A percentile compares a stretch with the other conserved stretches of the same genome.
Evolutionary conservation across 495 filamentous ascomycete genomes (phyloP).

Genomic region (Lasiosphaeris hirsuta): DNA sequence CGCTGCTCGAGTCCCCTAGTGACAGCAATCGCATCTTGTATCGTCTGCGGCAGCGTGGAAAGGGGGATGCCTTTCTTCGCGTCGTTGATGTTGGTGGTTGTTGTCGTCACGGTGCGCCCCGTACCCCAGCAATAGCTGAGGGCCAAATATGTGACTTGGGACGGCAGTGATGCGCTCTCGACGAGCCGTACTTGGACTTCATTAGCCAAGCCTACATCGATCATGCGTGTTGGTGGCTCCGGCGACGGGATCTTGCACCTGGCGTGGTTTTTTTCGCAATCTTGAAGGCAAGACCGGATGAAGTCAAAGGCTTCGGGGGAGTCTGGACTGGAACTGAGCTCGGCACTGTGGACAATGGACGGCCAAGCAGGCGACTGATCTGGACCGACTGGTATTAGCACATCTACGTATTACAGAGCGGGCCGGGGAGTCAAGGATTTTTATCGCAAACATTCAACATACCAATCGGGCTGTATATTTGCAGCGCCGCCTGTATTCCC

Average conservation of each 20-base stretch:
- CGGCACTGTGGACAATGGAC: background rate
- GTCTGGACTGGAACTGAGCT: background rate
- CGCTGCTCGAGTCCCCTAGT: slow-evolving; percentile 15
- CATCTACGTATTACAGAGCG: background rate
- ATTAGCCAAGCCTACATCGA: background rate
- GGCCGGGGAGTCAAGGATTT: too few species aligned
- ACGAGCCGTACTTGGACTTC: background rate
- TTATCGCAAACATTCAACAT: background rate
- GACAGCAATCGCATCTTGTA: slow-evolving; percentile 21
- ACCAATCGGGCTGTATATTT: slow-evolving; percentile 4
- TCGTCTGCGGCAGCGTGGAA: background rate
- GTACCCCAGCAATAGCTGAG: slow-evolving; percentile 1
- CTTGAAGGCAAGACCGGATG: slow-evolving; percentile 1
- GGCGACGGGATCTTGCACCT: background rate
- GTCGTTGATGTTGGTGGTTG: background rate
- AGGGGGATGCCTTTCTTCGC: background rate
- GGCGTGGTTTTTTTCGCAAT: background rate
- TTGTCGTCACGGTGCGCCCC: background rate
- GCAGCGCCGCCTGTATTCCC: background rate
- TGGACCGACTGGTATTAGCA: background rate
- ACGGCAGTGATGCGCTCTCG: background rate
- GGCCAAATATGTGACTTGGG: background rate
- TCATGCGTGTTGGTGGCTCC: background rate
- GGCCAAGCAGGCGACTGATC: background rate
- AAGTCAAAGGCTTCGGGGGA: background rate